phyloP scores from a whole-genome alignment of 164 flowering plant genomes.

The Cinnamomum chago region DNA sequence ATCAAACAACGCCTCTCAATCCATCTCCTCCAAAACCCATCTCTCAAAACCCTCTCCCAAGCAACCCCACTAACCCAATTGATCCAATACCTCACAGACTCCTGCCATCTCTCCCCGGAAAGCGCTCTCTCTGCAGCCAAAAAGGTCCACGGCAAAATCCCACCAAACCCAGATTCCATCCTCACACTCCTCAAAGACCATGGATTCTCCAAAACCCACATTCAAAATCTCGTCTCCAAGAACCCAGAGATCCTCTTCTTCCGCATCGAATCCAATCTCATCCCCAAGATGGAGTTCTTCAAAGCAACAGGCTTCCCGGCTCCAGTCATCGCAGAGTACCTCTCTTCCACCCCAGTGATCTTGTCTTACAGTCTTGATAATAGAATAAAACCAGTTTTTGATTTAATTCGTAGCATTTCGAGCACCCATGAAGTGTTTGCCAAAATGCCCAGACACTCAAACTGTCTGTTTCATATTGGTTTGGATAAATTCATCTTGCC shows the following conservation, averaged over 20 bases:
- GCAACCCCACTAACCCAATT: not conserved
- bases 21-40: slow-evolving; percentile 4
- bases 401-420: slow-evolving; percentile 3
- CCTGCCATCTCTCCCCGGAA: slow-evolving; percentile 8
- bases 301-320: slow-evolving; percentile 12
- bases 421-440: not conserved
- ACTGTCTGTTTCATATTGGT: not conserved
- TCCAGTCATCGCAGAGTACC: not conserved
- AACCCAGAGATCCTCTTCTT: not conserved
- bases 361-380: slow-evolving; percentile 9
- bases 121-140: not conserved
- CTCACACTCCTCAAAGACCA: slow-evolving; percentile 8
- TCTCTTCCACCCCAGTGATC: not conserved
- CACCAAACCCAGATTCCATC: slow-evolving; percentile 9
- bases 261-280: slow-evolving; percentile 7
- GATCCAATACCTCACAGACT: slow-evolving; percentile 8
- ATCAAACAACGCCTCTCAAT: not conserved
- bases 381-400: slow-evolving; percentile 10
- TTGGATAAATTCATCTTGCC: not conserved
- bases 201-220: slow-evolving; percentile 10
- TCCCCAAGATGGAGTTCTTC: slow-evolving; percentile 24
- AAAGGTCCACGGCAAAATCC: not conserved
- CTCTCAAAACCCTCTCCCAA: slow-evolving; percentile 2
- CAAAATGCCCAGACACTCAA: not conserved
- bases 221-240: slow-evolving; percentile 3